phyloP scores from a whole-genome alignment of 441 rosid species.

The Eutrema salsugineum region DNA sequence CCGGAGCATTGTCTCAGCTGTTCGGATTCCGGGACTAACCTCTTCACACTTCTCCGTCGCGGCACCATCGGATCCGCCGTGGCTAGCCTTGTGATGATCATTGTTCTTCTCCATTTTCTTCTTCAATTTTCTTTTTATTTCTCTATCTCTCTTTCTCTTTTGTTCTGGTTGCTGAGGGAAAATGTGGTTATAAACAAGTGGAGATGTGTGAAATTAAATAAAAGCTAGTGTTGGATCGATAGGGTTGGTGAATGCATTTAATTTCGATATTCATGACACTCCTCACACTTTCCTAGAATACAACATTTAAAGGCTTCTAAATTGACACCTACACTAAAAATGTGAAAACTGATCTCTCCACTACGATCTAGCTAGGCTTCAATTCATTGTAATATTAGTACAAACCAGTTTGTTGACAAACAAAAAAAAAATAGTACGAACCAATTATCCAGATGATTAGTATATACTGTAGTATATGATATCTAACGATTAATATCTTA shows the following conservation, averaged over 20 bases:
- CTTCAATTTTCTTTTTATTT: not conserved
- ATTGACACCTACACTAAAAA: not conserved
- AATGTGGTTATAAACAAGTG: constrained; percentile 19
- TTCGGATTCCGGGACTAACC: constrained; percentile 30
- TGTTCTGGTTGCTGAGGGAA: not conserved
- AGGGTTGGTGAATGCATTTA: constrained; percentile 35
- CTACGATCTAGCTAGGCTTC: not conserved
- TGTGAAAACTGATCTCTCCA: not conserved
- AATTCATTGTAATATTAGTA: not conserved
- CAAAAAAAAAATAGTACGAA: too few species aligned
- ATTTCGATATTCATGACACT: constrained; percentile 32
- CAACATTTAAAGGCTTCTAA: constrained; percentile 11
- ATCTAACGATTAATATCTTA: too few species aligned
- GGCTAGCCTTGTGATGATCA: constrained; percentile 31
- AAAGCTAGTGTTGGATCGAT: not conserved
- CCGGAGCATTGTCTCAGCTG: constrained; percentile 63
- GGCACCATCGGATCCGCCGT: constrained; percentile 9
- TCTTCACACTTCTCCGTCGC: constrained; percentile 32
- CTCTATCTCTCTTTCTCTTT: not conserved
- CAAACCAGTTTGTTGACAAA: too few species aligned
- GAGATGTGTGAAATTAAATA: constrained; percentile 12
- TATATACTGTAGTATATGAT: too few species aligned
- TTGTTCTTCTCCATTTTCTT: constrained; percentile 19
- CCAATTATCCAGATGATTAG: too few species aligned
- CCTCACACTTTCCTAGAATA: constrained; percentile 30